Base-by-base conservation (phyloP, 176 grass and related monocot genomes). In the Avena insularis region DNA sequence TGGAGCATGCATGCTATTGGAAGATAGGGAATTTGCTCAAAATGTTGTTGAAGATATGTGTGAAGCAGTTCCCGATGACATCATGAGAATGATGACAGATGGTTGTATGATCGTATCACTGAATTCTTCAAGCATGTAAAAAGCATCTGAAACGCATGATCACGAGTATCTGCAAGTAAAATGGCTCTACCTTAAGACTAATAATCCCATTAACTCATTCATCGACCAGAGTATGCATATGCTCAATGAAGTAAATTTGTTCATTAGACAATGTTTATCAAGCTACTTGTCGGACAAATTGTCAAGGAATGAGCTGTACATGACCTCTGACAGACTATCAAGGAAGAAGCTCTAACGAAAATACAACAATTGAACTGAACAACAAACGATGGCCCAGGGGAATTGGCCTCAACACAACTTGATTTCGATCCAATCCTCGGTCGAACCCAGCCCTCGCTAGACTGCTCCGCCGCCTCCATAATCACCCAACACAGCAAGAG, bases 371-470 rank as follows among this genome's bases (percentile, higher is more conserved):
- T 59, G 74, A 97, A 93, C 80, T 95, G 95, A 58, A 95, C 82
- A 43, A 97, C 83, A 65, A 87, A 94, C 3, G 82, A 91, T 25
- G 91, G 89, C 35, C 78, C 81, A 61, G 40, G 49, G 35, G 33
- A 84, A 73, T 91, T 31, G 92, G 86, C 74, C 60, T 90, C 86
- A 97, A 61, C 68, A 97, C 15, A 95, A 92, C 91, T 97, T 89
- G 29, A 95, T 88, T 90, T 95, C 93, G 23, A 59, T 93, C 95
- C 95, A 97, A 85, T 97, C 89, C 85, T 87, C 89, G 31, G 93
- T 91, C 12, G 75, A 77, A 84, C 73, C 80, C 83, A 94, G n/a
- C 80, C 88, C 65, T 88, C 79, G 47, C 92, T 79, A 13, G 95
- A 95, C 71, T 95, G 92, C 77, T 58, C 90, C 46, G 92, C 87